Evolutionary conservation across 2,329 filamentous ascomycete species (phyloP).

Genomic region (Fusarium gaditjirri): DNA sequence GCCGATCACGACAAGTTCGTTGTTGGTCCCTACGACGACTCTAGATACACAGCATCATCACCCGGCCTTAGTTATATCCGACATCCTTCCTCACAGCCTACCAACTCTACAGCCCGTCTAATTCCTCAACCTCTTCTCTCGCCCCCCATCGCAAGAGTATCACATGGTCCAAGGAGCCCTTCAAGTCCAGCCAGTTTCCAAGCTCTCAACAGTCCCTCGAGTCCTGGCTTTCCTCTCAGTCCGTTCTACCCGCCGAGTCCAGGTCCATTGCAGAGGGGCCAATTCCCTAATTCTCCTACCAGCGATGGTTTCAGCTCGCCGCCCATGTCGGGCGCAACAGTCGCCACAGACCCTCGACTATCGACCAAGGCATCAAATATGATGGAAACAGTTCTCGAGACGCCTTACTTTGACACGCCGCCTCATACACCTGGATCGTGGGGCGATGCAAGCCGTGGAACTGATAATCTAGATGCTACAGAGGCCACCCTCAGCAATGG

Average conservation of each 20-base stretch:
- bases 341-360: conserved; percentile 14
- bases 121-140: conserved; percentile 37
- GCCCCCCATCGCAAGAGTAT: conserved; percentile 32
- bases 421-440: conserved; percentile 27
- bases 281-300: conserved; percentile 28
- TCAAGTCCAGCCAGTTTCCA: conserved; percentile 29
- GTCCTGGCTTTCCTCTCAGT: conserved; percentile 34
- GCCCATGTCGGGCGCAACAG: conserved; percentile 12
- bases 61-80: conserved; percentile 34
- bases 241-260: conserved; percentile 33
- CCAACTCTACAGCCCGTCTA: conserved; percentile 35
- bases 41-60: conserved; percentile 29
- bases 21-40: conserved; percentile 28
- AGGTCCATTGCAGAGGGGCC: conserved; percentile 24
- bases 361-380: conserved; percentile 15
- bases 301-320: conserved; percentile 37
- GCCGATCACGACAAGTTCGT: conserved; percentile 26
- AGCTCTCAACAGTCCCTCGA: conserved; percentile 26
- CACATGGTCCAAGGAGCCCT: conserved; percentile 25
- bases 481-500: conserved; percentile 38
- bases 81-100: conserved; percentile 37
- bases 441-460: conserved; percentile 8
- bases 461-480: conserved; percentile 27
- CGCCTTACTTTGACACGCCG: conserved; percentile 41
- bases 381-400: conserved; percentile 38